phyloP scores from a whole-genome alignment of 192 early-diverging fungal genomes.

The Blastocladiella britannica region DNA sequence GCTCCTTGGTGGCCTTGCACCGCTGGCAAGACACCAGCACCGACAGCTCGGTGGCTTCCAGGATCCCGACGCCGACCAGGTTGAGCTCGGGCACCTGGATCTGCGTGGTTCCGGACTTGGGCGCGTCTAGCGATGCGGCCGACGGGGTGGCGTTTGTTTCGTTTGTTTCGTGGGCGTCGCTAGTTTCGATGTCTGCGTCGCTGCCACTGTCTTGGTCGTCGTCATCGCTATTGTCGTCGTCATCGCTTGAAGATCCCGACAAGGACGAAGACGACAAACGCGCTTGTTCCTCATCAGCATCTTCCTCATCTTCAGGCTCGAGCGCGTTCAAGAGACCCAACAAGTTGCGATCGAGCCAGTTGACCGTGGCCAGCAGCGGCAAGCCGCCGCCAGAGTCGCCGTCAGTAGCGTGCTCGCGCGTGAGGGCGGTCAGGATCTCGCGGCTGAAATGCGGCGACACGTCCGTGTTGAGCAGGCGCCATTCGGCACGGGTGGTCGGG shows the following conservation, averaged over 20 bases:
- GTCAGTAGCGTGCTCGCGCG: neutral
- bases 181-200: slow-evolving; percentile 11
- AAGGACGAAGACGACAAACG: slow-evolving; percentile 6
- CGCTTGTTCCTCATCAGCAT: neutral
- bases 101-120: slow-evolving; percentile 39
- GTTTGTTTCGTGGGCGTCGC: slow-evolving; percentile 6
- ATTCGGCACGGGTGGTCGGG: neutral
- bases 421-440: neutral
- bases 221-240: slow-evolving; percentile 11
- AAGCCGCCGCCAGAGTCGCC: neutral
- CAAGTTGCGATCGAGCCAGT: slow-evolving; percentile 28
- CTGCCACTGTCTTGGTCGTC: slow-evolving; percentile 10
- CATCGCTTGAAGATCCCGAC: slow-evolving; percentile 10
- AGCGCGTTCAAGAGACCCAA: slow-evolving; percentile 8
- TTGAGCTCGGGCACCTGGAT: slow-evolving; percentile 39
- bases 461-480: neutral
- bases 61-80: slow-evolving; percentile 41
- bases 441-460: neutral
- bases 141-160: slow-evolving; percentile 6
- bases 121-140: slow-evolving; percentile 13
- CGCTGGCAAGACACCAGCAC: slow-evolving; percentile 47
- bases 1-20: slow-evolving; percentile 46
- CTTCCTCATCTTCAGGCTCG: neutral
- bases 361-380: slow-evolving; percentile 20
- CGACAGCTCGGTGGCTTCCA: slow-evolving; percentile 40